A percentile compares a stretch with the other conserved stretches of the same genome.
Conservation (phyloP, 1,139 yeast species). For the Saccharomyces hybrid region DNA sequence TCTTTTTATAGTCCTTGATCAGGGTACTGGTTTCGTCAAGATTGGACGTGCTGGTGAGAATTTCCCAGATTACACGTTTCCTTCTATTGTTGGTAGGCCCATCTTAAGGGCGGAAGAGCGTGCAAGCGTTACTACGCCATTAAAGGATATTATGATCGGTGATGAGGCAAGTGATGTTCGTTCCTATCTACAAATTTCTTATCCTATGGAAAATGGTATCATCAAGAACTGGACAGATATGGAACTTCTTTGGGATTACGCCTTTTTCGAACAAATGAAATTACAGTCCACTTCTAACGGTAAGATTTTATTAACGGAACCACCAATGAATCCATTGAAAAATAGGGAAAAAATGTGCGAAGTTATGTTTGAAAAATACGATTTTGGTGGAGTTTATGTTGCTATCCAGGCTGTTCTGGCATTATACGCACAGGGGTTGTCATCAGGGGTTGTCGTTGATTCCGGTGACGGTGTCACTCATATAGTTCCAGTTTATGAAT, state of each 20-base stretch:
- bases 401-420: constrained; percentile 98
- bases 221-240: constrained; percentile 97
- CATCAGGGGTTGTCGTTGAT: constrained; percentile 96
- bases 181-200: constrained; percentile 80
- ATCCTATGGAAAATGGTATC: constrained; percentile 98
- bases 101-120: constrained; percentile 95
- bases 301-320: constrained; percentile 86
- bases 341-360: constrained; percentile 85
- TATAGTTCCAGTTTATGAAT: constrained; percentile 95
- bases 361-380: constrained; percentile 94
- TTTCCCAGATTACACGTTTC: constrained; percentile 97
- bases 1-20: constrained; percentile 67
- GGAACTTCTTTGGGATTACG: constrained; percentile 98
- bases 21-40: constrained; percentile 96
- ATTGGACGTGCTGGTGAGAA: constrained; percentile 96
- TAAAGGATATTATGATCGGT: constrained; percentile 95
- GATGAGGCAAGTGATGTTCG: constrained; percentile 90
- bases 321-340: constrained; percentile 61
- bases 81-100: constrained; percentile 97
- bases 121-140: constrained; percentile 43
- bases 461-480: constrained; percentile 96
- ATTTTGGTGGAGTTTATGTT: constrained; percentile 93
- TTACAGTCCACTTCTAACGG: constrained; percentile 64
- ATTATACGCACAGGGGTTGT: constrained; percentile 90
- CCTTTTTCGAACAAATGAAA: constrained; percentile 86